phyloP scores from a whole-genome alignment of 306 rosid species.

The Alnus glutinosa region DNA sequence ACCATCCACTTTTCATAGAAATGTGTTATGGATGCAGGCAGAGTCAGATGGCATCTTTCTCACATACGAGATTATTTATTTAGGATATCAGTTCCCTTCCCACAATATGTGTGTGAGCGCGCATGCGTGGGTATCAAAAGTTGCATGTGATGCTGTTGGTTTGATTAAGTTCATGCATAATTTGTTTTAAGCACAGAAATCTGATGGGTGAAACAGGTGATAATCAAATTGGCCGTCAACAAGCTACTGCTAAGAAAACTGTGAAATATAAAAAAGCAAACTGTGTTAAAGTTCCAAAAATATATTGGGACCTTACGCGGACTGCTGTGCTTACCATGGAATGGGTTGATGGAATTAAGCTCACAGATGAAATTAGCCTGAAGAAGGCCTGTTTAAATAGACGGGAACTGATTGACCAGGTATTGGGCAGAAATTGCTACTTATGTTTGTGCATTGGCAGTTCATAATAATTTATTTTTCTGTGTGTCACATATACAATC shows the following conservation, averaged over 20 bases:
- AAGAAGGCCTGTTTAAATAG: constrained; percentile 67
- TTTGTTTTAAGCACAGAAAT: constrained; percentile 23
- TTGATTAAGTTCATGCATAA: constrained; percentile 19
- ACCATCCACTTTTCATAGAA: not conserved
- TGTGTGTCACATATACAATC: not conserved
- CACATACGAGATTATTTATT: not conserved
- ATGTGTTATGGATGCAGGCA: not conserved
- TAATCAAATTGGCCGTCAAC: constrained; percentile 29
- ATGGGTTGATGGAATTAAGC: constrained; percentile 96
- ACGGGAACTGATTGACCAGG: constrained; percentile 90
- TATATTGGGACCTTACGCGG: constrained; percentile 78
- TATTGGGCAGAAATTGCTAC: constrained; percentile 30
- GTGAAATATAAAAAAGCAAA: constrained; percentile 31
- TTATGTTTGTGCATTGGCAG: constrained; percentile 21
- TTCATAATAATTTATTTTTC: constrained; percentile 4
- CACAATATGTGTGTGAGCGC: constrained; percentile 4
- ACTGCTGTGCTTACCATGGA: constrained; percentile 92
- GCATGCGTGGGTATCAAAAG: not conserved
- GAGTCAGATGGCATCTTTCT: not conserved
- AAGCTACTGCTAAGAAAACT: constrained; percentile 36
- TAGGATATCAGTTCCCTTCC: not conserved
- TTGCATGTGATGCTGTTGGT: constrained; percentile 18
- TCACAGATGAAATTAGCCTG: constrained; percentile 74
- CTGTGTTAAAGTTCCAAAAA: constrained; percentile 81
- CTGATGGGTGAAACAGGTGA: constrained; percentile 41